These are phyloP conservation scores for Colletotrichum sp. DNA, from an alignment of 2,329 filamentous ascomycete species.

Conservation along the genomic window DNA sequence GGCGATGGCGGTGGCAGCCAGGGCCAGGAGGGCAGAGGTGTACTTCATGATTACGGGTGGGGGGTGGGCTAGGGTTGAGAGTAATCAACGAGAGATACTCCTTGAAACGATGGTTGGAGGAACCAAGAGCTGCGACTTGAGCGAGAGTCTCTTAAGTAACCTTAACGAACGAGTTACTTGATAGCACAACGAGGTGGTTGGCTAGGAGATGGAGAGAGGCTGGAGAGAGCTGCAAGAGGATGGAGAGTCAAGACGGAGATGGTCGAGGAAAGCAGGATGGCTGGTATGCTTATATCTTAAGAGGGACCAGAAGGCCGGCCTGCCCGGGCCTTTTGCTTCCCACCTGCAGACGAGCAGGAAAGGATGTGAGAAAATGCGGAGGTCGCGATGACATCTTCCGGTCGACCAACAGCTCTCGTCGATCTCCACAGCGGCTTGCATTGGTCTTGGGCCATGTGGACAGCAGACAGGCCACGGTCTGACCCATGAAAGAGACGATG, in stretches of 20 bases:
- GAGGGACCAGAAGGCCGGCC: not conserved
- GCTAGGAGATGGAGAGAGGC: conserved; percentile 9
- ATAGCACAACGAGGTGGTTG: conserved; percentile 11
- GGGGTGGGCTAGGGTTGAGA: not conserved
- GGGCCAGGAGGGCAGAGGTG: conserved; percentile 9
- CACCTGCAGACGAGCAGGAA: not conserved
- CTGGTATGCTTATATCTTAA: conserved; percentile 21
- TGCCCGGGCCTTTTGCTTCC: not conserved
- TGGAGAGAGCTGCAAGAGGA: conserved; percentile 12
- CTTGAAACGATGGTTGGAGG: conserved; percentile 2
- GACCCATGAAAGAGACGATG: not conserved
- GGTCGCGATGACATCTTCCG: conserved; percentile 18
- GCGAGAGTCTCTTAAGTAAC: conserved; percentile 24
- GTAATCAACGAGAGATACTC: conserved; percentile 3
- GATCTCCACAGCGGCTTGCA: conserved; percentile 20
- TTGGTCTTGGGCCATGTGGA: conserved; percentile 13
- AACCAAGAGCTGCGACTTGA: conserved; percentile 4
- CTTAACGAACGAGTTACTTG: conserved; percentile 25
- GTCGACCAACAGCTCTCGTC: conserved; percentile 1
- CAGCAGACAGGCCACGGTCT: not conserved
- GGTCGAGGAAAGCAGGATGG: conserved; percentile 8
- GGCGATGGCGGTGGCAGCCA: conserved; percentile 13
- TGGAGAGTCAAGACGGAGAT: not conserved
- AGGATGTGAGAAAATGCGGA: not conserved
- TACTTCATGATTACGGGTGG: conserved; percentile 14